Evolutionary conservation across 257 asterid species (phyloP).

Genomic region (Paulownia fortunei): DNA sequence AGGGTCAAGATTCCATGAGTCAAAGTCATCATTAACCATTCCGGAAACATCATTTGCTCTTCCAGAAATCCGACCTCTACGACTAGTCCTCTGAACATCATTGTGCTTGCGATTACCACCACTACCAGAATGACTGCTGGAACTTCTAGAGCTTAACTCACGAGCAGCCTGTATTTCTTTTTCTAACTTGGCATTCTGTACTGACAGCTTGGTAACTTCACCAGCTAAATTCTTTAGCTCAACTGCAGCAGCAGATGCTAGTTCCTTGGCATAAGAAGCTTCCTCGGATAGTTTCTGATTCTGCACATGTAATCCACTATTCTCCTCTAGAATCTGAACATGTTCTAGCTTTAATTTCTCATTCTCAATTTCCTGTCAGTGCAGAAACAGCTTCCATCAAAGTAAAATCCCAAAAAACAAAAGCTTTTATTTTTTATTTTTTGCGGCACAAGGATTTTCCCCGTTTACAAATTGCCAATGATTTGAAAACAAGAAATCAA

Average conservation of each 20-base stretch:
- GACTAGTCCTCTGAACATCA: slow-evolving; percentile 61
- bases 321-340: slow-evolving; percentile 79
- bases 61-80: slow-evolving; percentile 66
- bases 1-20: slow-evolving; percentile 73
- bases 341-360: slow-evolving; percentile 81
- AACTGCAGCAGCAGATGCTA: slow-evolving; percentile 98
- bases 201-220: slow-evolving; percentile 89
- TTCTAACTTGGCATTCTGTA: slow-evolving; percentile 80
- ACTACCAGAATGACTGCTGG: slow-evolving; percentile 45
- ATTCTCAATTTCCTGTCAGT: slow-evolving; percentile 80
- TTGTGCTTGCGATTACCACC: slow-evolving; percentile 60
- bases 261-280: slow-evolving; percentile 95
- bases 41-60: slow-evolving; percentile 62
- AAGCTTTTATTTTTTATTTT: slow-evolving; percentile 1
- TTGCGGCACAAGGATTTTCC: slow-evolving; percentile 9
- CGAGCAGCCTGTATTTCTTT: slow-evolving; percentile 77
- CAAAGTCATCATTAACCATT: slow-evolving; percentile 67
- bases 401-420: slow-evolving; percentile 14
- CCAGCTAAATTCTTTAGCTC: slow-evolving; percentile 91
- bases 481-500: background rate
- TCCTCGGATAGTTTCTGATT: slow-evolving; percentile 91
- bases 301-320: slow-evolving; percentile 82
- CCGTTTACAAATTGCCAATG: background rate
- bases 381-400: slow-evolving; percentile 25
- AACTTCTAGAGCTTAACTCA: slow-evolving; percentile 65